Evolutionary conservation across 257 asterid species (phyloP), one percentile per base, ranked within the genome.

Genomic region (Jaltomata sinuosa): DNA sequence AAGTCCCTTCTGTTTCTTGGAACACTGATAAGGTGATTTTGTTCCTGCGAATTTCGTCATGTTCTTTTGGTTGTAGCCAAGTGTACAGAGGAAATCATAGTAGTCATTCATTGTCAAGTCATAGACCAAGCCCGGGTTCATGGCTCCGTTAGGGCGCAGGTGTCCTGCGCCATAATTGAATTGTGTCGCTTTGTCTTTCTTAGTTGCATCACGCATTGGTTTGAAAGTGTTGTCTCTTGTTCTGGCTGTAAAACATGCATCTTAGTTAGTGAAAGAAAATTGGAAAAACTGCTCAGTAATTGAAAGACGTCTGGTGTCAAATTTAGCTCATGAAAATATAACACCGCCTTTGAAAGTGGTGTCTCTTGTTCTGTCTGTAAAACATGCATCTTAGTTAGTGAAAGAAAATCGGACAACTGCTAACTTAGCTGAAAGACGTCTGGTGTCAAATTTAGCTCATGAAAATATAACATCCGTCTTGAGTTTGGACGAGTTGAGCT

Each of bases 81-180:
- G 21, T 25, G 92, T 86, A 53, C 98, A 94, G 0, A 94, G 93
- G 85, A 92, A 91, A 84, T 93, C 88, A 22, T 89, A 40, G 79
- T 94, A 91, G 67, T 94, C 97, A 0, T 82, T 34, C 0, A 62
- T 38, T 0, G 64, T 65, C 84, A 94, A 57, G 85, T 93, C 96
- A 84, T 93, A 94, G 42, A 94, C 93, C 29, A 94, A 68, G 4
- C 97, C 96, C 0, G 98, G 97, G 59, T 94, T 71, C 89, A 76
- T 49, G 49, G 97, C 98, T 0, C 91, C 85, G 85, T 93, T 94
- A 0, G 98, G 97, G 4, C 89, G 54, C 31, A 93, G 55, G 14
- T 93, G 91, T 7, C 98, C 97, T 1, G 93, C 61, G 0, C 98
- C 98, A 42, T 91, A 88, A 3, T 32, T 83, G 6, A 89, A 91